Evolutionary conservation across 2,329 filamentous ascomycete species (phyloP).

Genomic region (Immersiporthe knoxdaviesiana): DNA sequence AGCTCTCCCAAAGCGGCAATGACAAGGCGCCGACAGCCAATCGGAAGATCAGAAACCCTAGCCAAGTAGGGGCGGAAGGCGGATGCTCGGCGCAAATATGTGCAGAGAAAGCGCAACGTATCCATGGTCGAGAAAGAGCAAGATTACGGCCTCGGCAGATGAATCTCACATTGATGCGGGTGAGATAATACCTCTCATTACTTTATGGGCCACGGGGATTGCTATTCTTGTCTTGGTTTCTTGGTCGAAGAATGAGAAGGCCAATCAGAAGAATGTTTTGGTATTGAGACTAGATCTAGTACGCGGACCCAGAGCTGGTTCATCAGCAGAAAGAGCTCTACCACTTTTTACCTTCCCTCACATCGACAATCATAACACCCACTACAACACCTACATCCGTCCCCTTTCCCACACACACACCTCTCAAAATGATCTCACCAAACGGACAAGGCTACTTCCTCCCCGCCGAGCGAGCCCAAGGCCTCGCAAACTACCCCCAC

Average conservation of each 20-base stretch:
- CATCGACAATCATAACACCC: neutral
- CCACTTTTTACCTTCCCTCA: neutral
- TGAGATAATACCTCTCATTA: neutral
- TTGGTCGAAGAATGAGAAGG: neutral
- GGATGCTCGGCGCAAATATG: slow-evolving; percentile 21
- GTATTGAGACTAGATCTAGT: too few species aligned
- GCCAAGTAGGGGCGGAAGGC: slow-evolving; percentile 20
- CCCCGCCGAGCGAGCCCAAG: slow-evolving; percentile 37
- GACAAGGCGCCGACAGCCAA: slow-evolving; percentile 16
- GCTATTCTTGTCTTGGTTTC: too few species aligned
- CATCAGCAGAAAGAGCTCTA: neutral
- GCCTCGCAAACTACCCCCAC: slow-evolving; percentile 42
- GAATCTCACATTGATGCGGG: neutral
- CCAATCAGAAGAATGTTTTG: neutral
- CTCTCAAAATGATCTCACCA: slow-evolving; percentile 27
- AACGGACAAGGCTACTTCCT: slow-evolving; percentile 39
- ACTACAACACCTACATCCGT: too few species aligned
- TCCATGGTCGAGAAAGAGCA: neutral
- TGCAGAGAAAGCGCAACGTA: neutral
- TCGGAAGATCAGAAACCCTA: slow-evolving; percentile 23
- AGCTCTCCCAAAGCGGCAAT: slow-evolving; percentile 10
- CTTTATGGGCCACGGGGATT: too few species aligned
- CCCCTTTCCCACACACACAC: neutral
- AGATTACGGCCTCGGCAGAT: neutral
- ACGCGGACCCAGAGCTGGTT: too few species aligned